A percentile compares a stretch with the other conserved stretches of the same genome.
Evolutionary conservation across 495 filamentous ascomycete species (phyloP).

Genomic region (Tetracladium setigerum): DNA sequence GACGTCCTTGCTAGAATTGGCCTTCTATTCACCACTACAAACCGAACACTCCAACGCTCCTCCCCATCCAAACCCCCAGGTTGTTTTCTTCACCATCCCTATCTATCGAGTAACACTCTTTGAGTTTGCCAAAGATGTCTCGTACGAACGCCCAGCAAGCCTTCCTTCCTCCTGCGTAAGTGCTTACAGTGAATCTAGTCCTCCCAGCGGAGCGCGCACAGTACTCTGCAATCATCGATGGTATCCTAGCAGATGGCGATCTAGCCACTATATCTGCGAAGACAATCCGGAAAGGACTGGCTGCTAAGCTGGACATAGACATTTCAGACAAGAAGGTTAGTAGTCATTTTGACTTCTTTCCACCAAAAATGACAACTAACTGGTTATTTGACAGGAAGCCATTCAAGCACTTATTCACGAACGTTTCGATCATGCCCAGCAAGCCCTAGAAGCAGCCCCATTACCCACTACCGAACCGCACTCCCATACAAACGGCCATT

Average conservation of each 20-base stretch:
- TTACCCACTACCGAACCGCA: constrained; percentile 22
- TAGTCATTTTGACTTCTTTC: neutral
- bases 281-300: constrained; percentile 79
- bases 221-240: constrained; percentile 83
- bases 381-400: constrained; percentile 45
- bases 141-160: neutral
- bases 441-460: constrained; percentile 31
- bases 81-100: too few relatives aligned
- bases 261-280: constrained; percentile 89
- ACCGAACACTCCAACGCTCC: too few relatives aligned
- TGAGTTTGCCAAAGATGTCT: neutral
- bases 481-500: constrained; percentile 24
- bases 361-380: neutral
- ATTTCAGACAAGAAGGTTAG: constrained; percentile 78
- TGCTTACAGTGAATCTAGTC: constrained; percentile 7
- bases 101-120: neutral
- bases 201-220: constrained; percentile 27
- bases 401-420: constrained; percentile 81
- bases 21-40: too few relatives aligned
- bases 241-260: constrained; percentile 75
- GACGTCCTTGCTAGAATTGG: too few relatives aligned
- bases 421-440: constrained; percentile 77
- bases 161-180: neutral
- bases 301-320: constrained; percentile 68
- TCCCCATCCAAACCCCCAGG: too few relatives aligned